Percentiles rank a stretch among this genome's conserved stretches.
These are phyloP conservation scores for Gossypium lobatum DNA, from an alignment of 441 rosid species.

Conservation along the genomic window DNA sequence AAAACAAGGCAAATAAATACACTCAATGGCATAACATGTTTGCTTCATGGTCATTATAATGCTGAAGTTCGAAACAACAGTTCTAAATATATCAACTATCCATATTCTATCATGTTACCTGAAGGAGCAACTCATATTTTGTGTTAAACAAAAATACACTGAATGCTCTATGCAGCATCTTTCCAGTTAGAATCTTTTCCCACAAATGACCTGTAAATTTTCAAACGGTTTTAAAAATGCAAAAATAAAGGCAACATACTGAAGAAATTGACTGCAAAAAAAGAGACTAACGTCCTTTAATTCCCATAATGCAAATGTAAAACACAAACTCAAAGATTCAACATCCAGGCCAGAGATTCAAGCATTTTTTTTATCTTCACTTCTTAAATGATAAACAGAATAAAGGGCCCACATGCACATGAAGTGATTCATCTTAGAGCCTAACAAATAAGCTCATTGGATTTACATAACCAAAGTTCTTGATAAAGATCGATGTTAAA, in stretches of 20 bases:
- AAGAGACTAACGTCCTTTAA: background rate
- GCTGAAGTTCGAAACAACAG: background rate
- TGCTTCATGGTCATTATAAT: background rate
- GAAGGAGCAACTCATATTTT: constrained; percentile 86
- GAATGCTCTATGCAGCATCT: constrained; percentile 88
- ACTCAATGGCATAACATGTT: background rate
- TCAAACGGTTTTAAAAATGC: background rate
- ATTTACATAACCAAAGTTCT: background rate
- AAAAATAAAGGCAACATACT: constrained; percentile 7
- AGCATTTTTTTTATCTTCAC: background rate
- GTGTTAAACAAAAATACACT: constrained; percentile 93
- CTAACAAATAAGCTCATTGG: background rate
- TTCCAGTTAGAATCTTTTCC: constrained; percentile 84
- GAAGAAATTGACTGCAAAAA: background rate
- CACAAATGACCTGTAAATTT: constrained; percentile 76
- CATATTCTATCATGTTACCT: constrained; percentile 38
- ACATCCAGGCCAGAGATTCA: background rate
- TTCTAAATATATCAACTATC: constrained; percentile 1
- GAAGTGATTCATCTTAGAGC: constrained; percentile 1
- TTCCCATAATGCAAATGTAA: background rate
- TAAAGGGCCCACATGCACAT: background rate
- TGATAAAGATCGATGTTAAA: background rate
- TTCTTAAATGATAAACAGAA: background rate
- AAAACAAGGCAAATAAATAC: background rate
- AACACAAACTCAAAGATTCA: background rate